phyloP scores from a whole-genome alignment of 2,329 filamentous ascomycete species.

The Chaetomiaceae sp. region DNA sequence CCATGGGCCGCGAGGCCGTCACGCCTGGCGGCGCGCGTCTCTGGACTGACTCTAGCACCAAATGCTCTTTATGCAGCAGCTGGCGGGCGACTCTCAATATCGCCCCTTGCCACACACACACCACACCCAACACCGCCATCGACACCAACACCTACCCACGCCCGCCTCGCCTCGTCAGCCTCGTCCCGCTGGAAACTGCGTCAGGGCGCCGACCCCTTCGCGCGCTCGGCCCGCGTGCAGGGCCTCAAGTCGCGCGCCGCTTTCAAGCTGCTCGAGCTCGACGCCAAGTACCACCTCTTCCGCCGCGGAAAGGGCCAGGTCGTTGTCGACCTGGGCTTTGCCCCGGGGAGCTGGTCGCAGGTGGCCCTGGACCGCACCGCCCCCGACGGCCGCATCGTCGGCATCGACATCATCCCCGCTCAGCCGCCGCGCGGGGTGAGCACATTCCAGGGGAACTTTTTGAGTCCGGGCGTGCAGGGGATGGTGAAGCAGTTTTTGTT shows the following conservation, averaged over 20 bases:
- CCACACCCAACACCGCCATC: background rate
- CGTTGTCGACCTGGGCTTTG: slow-evolving; percentile 86
- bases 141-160: background rate
- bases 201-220: slow-evolving; percentile 66
- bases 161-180: slow-evolving; percentile 46
- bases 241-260: slow-evolving; percentile 85
- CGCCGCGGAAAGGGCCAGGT: slow-evolving; percentile 60
- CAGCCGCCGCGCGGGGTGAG: slow-evolving; percentile 88
- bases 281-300: slow-evolving; percentile 76
- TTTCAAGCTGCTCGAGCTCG: slow-evolving; percentile 90
- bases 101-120: background rate
- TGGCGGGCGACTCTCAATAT: background rate
- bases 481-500: slow-evolving; percentile 72
- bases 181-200: slow-evolving; percentile 73
- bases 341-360: slow-evolving; percentile 68
- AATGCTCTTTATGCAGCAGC: background rate
- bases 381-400: slow-evolving; percentile 73
- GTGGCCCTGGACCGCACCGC: slow-evolving; percentile 74
- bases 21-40: slow-evolving; percentile 3
- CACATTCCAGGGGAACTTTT: slow-evolving; percentile 90
- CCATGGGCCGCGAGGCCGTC: slow-evolving; percentile 6
- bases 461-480: slow-evolving; percentile 65
- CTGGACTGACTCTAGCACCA: background rate
- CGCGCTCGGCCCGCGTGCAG: slow-evolving; percentile 68
- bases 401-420: slow-evolving; percentile 89